Conservation (phyloP, 2,329 filamentous ascomycete genomes). For the Trichophyton simii region DNA sequence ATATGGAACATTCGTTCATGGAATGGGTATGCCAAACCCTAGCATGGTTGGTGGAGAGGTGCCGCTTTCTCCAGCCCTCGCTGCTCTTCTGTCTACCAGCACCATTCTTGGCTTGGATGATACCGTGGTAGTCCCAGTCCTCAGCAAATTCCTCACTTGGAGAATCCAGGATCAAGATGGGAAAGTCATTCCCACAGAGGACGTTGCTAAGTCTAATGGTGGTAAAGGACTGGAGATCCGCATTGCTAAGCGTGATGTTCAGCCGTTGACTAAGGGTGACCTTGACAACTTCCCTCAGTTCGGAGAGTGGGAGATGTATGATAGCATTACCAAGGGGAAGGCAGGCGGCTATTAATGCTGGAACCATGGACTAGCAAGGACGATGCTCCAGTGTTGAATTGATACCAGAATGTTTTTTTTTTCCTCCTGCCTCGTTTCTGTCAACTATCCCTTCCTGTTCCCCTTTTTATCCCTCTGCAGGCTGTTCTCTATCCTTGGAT, state of each 20-base stretch:
- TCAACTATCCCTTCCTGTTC: neutral
- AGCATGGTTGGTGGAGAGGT: constrained; percentile 5
- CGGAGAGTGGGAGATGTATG: constrained; percentile 7
- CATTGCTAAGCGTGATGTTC: constrained; percentile 14
- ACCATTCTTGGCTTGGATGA: constrained; percentile 11
- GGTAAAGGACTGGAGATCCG: constrained; percentile 10
- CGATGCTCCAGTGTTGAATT: neutral
- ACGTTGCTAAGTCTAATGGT: constrained; percentile 11
- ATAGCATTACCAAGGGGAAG: constrained; percentile 9
- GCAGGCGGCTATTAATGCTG: constrained; percentile 4
- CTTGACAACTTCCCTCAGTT: constrained; percentile 6
- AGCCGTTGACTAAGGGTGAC: constrained; percentile 8
- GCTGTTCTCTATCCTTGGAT: neutral
- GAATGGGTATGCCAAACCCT: neutral
- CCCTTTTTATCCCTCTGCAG: neutral
- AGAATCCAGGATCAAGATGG: constrained; percentile 13
- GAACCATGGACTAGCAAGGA: neutral
- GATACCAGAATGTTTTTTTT: no score
- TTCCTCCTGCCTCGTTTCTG: neutral
- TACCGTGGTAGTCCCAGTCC: constrained; percentile 11
- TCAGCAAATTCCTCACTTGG: constrained; percentile 15
- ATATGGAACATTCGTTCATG: constrained; percentile 40
- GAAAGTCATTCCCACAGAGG: constrained; percentile 12
- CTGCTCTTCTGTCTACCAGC: constrained; percentile 5
- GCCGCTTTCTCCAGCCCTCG: constrained; percentile 15